Evolutionary conservation across 495 filamentous ascomycete species (phyloP).

Genomic region (Jackrogersella multiformis): DNA sequence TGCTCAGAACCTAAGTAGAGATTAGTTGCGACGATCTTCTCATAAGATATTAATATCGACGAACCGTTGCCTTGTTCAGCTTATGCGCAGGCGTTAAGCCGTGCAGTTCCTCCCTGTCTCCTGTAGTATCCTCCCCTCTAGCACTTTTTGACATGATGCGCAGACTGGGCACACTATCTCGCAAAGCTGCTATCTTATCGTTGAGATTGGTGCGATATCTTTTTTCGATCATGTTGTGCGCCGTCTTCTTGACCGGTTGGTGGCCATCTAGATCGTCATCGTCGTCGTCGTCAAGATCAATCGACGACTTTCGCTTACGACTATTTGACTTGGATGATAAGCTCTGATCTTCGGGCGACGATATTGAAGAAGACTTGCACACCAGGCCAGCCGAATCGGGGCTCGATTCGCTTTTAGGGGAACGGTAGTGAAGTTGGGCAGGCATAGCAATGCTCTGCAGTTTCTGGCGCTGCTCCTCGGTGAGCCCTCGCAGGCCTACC

Average conservation of each 20-base stretch:
- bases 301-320: constrained; percentile 72
- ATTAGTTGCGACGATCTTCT: constrained; percentile 15
- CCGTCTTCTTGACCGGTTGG: constrained; percentile 89
- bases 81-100: constrained; percentile 85
- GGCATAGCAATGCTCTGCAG: constrained; percentile 67
- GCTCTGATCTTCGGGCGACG: constrained; percentile 57
- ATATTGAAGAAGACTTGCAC: constrained; percentile 52
- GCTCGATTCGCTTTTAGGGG: constrained; percentile 61
- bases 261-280: constrained; percentile 65
- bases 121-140: constrained; percentile 71
- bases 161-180: constrained; percentile 88
- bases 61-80: constrained; percentile 90
- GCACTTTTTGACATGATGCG: constrained; percentile 76
- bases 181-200: constrained; percentile 91
- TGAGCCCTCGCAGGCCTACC: constrained; percentile 36
- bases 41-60: constrained; percentile 30
- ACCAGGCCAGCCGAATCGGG: constrained; percentile 56
- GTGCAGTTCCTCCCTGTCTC: constrained; percentile 80
- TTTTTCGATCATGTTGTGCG: constrained; percentile 98
- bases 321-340: constrained; percentile 58
- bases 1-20: constrained; percentile 71
- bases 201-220: constrained; percentile 95
- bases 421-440: constrained; percentile 62
- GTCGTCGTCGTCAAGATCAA: constrained; percentile 60
- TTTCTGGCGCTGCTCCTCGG: constrained; percentile 62